Conservation (phyloP, 306 rosid genomes). For the Vicia sativa region DNA sequence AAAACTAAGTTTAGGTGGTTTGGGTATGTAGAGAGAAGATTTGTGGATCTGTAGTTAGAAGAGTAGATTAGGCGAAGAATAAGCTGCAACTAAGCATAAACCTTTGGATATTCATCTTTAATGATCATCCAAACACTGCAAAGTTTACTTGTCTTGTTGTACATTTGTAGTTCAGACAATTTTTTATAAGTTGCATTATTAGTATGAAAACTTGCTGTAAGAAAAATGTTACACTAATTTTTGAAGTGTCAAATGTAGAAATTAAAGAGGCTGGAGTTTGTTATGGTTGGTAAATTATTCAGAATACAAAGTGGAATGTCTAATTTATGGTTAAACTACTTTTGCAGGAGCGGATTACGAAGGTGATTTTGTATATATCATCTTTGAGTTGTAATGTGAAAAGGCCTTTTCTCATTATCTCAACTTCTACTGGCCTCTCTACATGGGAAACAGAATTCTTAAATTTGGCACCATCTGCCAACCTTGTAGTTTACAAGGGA, state of each 20-base stretch:
- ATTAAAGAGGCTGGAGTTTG: constrained; percentile 12
- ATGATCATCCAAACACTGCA: constrained; percentile 23
- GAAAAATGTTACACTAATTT: constrained; percentile 10
- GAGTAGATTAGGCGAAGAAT: background rate
- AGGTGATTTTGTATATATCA: constrained; percentile 49
- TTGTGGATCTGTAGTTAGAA: too few species aligned
- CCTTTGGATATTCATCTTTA: constrained; percentile 6
- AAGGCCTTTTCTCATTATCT: constrained; percentile 49
- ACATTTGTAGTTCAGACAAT: background rate
- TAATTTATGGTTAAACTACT: constrained; percentile 29
- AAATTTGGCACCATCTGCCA: constrained; percentile 51
- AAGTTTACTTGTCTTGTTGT: constrained; percentile 11
- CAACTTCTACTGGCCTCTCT: constrained; percentile 46
- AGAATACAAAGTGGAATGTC: constrained; percentile 17
- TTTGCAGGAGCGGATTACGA: constrained; percentile 51
- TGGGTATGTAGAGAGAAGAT: too few species aligned
- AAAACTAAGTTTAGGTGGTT: too few species aligned
- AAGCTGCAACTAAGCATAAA: background rate
- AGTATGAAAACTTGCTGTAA: constrained; percentile 5
- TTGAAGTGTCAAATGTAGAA: background rate
- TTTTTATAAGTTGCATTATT: constrained; percentile 12
- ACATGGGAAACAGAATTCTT: constrained; percentile 50
- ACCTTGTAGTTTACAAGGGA: constrained; percentile 48
- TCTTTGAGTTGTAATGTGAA: constrained; percentile 37
- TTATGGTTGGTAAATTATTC: background rate